Percentiles rank a stretch among this genome's conserved stretches.
These are phyloP conservation scores for Colletotrichum chrysophilum DNA, from an alignment of 2,329 filamentous ascomycete genomes.

Conservation along the genomic window DNA sequence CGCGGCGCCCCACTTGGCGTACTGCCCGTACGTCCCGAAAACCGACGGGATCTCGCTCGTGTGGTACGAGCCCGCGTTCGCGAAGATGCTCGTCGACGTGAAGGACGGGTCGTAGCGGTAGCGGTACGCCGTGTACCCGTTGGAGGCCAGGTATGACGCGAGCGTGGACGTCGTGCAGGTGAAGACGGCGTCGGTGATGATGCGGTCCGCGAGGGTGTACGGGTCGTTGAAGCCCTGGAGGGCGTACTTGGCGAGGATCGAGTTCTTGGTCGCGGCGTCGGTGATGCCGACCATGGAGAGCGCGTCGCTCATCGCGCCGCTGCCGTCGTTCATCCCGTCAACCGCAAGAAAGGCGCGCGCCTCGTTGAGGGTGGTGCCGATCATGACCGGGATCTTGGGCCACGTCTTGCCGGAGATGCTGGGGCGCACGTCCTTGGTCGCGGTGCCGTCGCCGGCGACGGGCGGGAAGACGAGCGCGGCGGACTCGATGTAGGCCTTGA, in stretches of 20 bases:
- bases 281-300: neutral
- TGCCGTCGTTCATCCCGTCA: neutral
- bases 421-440: neutral
- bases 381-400: slow-evolving; percentile 14
- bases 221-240: neutral
- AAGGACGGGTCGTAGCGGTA: slow-evolving; percentile 15
- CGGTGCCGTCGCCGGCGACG: slow-evolving; percentile 8
- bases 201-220: neutral
- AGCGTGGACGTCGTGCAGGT: slow-evolving; percentile 8
- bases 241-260: neutral
- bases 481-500: slow-evolving; percentile 9
- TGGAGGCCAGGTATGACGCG: neutral
- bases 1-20: neutral
- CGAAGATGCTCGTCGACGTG: slow-evolving; percentile 7
- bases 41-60: slow-evolving; percentile 17
- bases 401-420: slow-evolving; percentile 5
- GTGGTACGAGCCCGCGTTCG: slow-evolving; percentile 17
- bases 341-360: slow-evolving; percentile 5
- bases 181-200: slow-evolving; percentile 11
- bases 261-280: neutral
- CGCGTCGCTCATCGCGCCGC: neutral
- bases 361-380: slow-evolving; percentile 10
- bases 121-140: slow-evolving; percentile 6
- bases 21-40: slow-evolving; percentile 10
- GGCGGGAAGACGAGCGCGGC: slow-evolving; percentile 11